A percentile compares a stretch with the other conserved stretches of the same genome.
Evolutionary conservation across 768 basidiomycete species (phyloP).

Genomic region (Omphalotus guepiniiformis): DNA sequence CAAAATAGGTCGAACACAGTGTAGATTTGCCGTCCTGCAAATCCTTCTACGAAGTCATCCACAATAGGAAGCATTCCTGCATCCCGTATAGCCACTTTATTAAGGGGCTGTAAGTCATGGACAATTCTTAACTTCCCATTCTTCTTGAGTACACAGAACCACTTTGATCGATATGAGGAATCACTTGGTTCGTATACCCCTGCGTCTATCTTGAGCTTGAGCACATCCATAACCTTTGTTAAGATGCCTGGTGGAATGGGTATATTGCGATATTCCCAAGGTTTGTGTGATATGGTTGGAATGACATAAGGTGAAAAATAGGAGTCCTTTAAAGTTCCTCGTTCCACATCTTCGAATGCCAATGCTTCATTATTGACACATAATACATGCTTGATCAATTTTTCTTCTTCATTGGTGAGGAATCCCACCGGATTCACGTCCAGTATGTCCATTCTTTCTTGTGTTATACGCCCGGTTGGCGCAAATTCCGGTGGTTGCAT

Average conservation of each 20-base stretch:
- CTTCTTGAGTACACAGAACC: slow-evolving; percentile 35
- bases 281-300: slow-evolving; percentile 30
- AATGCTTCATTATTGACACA: slow-evolving; percentile 26
- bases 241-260: slow-evolving; percentile 25
- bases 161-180: slow-evolving; percentile 28
- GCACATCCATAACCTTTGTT: slow-evolving; percentile 17
- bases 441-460: slow-evolving; percentile 15
- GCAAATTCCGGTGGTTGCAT: slow-evolving; percentile 12
- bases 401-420: slow-evolving; percentile 27
- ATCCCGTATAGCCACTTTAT: slow-evolving; percentile 32
- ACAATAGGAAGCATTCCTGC: slow-evolving; percentile 28
- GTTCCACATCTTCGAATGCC: slow-evolving; percentile 34
- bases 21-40: no score
- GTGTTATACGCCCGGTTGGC: slow-evolving; percentile 18
- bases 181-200: slow-evolving; percentile 32
- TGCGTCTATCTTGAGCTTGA: slow-evolving; percentile 20
- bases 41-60: slow-evolving; percentile 28
- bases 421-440: slow-evolving; percentile 20
- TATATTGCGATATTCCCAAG: slow-evolving; percentile 25
- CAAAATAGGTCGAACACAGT: no score
- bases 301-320: slow-evolving; percentile 30
- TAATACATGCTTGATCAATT: slow-evolving; percentile 30
- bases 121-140: slow-evolving; percentile 32
- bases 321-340: slow-evolving; percentile 27
- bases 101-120: slow-evolving; percentile 34